Conservation (phyloP, 2,329 filamentous ascomycete species). For the Xylariaceae sp. region DNA sequence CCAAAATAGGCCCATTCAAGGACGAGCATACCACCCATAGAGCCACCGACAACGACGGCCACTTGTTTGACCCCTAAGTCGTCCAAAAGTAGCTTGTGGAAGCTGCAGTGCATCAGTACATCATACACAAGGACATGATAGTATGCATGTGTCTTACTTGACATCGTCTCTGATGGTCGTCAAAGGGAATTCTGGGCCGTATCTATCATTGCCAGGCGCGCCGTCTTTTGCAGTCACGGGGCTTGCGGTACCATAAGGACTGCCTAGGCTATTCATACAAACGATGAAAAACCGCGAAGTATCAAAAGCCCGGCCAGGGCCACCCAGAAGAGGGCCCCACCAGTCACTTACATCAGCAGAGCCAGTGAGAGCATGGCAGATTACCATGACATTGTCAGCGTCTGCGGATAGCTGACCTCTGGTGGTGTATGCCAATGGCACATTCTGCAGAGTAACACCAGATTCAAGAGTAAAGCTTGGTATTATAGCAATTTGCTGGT, state of each 20-base stretch:
- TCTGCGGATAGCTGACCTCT: slow-evolving; percentile 55
- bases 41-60: slow-evolving; percentile 76
- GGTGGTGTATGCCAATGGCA: slow-evolving; percentile 65
- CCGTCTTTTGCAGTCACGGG: slow-evolving; percentile 86
- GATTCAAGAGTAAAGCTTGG: slow-evolving; percentile 92
- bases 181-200: slow-evolving; percentile 93
- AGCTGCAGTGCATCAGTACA: slow-evolving; percentile 37
- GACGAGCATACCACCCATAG: slow-evolving; percentile 87
- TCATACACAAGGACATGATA: slow-evolving; percentile 1
- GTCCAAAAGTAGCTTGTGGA: slow-evolving; percentile 76
- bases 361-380: slow-evolving; percentile 81
- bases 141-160: slow-evolving; percentile 54
- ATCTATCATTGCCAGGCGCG: slow-evolving; percentile 66
- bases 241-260: slow-evolving; percentile 82
- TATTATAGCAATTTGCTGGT: slow-evolving; percentile 82
- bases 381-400: slow-evolving; percentile 66
- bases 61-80: slow-evolving; percentile 76
- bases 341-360: slow-evolving; percentile 82
- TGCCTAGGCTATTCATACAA: slow-evolving; percentile 81
- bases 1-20: slow-evolving; percentile 90
- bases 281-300: slow-evolving; percentile 79
- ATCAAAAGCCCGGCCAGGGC: slow-evolving; percentile 75
- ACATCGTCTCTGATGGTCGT: slow-evolving; percentile 96
- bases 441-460: slow-evolving; percentile 75
- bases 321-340: slow-evolving; percentile 81